These are phyloP conservation scores for Fermentozyma sake DNA, from an alignment of 1,139 yeast species.

Conservation along the genomic window DNA sequence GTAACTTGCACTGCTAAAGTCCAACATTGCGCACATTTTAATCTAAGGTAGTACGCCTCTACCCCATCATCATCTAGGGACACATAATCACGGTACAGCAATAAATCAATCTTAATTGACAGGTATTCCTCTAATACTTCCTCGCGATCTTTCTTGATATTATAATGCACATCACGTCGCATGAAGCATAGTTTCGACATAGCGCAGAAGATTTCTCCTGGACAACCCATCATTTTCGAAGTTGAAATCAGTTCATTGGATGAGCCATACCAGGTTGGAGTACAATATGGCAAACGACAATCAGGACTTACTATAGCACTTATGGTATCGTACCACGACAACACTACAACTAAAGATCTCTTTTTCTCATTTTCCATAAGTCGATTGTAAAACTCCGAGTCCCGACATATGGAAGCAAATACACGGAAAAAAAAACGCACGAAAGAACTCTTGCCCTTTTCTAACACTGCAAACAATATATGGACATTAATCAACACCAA, in stretches of 20 bases:
- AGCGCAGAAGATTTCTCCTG: constrained; percentile 48
- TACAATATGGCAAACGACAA: constrained; percentile 47
- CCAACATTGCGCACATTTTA: constrained; percentile 55
- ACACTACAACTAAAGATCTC: constrained; percentile 42
- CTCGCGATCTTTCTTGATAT: constrained; percentile 5
- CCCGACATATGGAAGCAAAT: constrained; percentile 46
- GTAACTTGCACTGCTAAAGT: constrained; percentile 40
- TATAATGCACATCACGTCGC: constrained; percentile 27
- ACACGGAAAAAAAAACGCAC: constrained; percentile 43
- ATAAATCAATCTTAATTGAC: constrained; percentile 24
- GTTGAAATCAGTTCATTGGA: constrained; percentile 38
- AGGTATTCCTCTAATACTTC: constrained; percentile 17
- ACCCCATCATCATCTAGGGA: constrained; percentile 17
- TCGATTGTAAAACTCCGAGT: constrained; percentile 17
- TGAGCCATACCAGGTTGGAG: constrained; percentile 48
- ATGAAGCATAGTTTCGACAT: constrained; percentile 39
- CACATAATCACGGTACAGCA: constrained; percentile 46
- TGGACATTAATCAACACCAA: constrained; percentile 49
- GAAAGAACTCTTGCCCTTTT: constrained; percentile 48
- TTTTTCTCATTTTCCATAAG: constrained; percentile 40
- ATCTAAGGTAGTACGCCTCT: constrained; percentile 26
- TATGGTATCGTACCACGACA: constrained; percentile 56
- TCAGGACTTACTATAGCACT: constrained; percentile 53
- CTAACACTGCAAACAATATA: constrained; percentile 45
- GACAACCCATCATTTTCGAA: constrained; percentile 52